Conservation (phyloP, 768 basidiomycete species). For the Imleria badia region DNA sequence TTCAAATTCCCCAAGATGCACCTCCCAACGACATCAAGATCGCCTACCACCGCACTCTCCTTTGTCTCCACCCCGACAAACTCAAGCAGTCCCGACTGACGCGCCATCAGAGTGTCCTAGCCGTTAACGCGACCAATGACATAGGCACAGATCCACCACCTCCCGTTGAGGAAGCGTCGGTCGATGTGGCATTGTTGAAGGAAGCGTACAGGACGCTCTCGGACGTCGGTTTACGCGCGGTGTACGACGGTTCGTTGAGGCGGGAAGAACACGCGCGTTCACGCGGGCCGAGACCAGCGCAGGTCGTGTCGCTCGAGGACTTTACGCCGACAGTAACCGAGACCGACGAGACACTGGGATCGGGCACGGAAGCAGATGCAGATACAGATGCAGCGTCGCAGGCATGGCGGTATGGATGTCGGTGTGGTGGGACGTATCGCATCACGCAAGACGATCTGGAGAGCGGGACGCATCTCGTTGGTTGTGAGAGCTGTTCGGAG, state of each 20-base stretch:
- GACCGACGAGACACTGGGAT: neutral
- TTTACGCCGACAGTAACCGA: constrained; percentile 35
- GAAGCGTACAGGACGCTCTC: constrained; percentile 68
- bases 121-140: constrained; percentile 20
- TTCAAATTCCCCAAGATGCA: constrained; percentile 51
- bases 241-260: constrained; percentile 44
- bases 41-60: constrained; percentile 67
- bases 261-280: constrained; percentile 4
- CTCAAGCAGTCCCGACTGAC: constrained; percentile 6
- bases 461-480: constrained; percentile 66
- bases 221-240: constrained; percentile 43
- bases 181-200: constrained; percentile 59
- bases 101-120: constrained; percentile 15
- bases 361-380: constrained; percentile 25
- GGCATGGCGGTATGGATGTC: constrained; percentile 61
- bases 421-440: constrained; percentile 69
- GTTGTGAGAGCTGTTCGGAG: constrained; percentile 77
- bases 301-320: constrained; percentile 76
- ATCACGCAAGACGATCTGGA: constrained; percentile 64
- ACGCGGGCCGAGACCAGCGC: constrained; percentile 65
- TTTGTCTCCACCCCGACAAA: constrained; percentile 68
- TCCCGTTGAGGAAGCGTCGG: constrained; percentile 1
- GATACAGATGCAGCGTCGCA: constrained; percentile 27
- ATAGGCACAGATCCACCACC: neutral
- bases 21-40: constrained; percentile 57